Base-by-base conservation (phyloP, 305 asterid species). In the Rubia tinctorum region DNA sequence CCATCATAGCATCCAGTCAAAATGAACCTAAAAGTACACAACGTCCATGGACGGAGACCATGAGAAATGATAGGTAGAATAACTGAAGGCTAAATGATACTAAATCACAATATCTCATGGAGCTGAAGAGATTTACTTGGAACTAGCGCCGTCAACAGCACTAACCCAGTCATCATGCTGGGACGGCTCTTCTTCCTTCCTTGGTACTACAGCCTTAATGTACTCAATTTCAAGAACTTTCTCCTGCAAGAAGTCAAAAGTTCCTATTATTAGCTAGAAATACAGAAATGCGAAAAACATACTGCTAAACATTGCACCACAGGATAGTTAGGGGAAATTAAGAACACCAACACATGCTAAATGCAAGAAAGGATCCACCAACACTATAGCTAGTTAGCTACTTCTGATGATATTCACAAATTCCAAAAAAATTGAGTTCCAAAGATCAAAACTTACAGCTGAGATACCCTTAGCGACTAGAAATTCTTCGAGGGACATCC, bases 91-190 rank as follows among this genome's bases (percentile, higher is more conserved):
- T 20, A 30, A 17, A 71, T 47, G 20, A 49, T 49, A 17, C 1
- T 22, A 18, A 22, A 5, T 49, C 45, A 37, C 73, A 15, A 37
- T 27, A 27, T 39, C 39, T 17, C 20, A n/a, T 6, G 18, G 8
- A 20, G 44, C 22, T 39, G 61, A 37, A 51, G 51, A 45, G 15
- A 39, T 88, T 80, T 82, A 95, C 99, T 95, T 76, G 18, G 87
- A 81, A 71, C 76, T 80, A 72, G 98, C 92, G 79, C 97, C 96
- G 78, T 95, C 98, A 78, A 95, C 88, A 43, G 98, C 89, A 76
- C 99, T 95, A 77, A 92, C 96, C 99, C 98, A 92, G 77, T 95
- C 99, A 71, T 86, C 94, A 71, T 95, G 98, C 72, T 85, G 76
- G 61, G 92, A 89, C 73, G 97, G 92, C 67, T 88, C 90, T 67